Evolutionary conservation across 768 basidiomycete species (phyloP).

Genomic region (Candolleomyces eurysporus): DNA sequence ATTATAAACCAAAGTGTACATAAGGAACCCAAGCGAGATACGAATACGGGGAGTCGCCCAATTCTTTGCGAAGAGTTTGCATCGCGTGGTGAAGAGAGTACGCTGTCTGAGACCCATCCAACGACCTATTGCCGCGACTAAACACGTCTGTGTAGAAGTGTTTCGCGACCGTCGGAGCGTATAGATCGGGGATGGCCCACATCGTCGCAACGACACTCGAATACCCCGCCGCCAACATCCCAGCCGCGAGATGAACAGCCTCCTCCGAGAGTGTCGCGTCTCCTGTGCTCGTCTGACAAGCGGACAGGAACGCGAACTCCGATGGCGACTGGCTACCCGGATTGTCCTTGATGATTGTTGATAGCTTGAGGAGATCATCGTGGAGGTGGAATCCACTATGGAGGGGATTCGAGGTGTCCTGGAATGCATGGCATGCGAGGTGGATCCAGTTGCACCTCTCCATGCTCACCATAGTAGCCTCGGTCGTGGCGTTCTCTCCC

Average conservation of each 20-base stretch:
- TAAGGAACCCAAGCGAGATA: slow-evolving; percentile 11
- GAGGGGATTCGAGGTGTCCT: slow-evolving; percentile 5
- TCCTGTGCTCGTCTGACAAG: slow-evolving; percentile 18
- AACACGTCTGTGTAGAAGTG: slow-evolving; percentile 9
- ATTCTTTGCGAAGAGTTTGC: not conserved
- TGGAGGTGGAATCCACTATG: slow-evolving; percentile 14
- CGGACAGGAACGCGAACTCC: slow-evolving; percentile 16
- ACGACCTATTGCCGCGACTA: no score
- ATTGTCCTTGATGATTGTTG: slow-evolving; percentile 10
- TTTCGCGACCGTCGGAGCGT: slow-evolving; percentile 12
- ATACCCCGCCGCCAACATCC: slow-evolving; percentile 19
- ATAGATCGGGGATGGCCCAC: slow-evolving; percentile 17
- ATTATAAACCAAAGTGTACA: slow-evolving; percentile 5
- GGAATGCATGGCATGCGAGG: slow-evolving; percentile 16
- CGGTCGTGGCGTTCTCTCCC: not conserved
- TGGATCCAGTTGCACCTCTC: slow-evolving; percentile 13
- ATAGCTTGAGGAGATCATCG: slow-evolving; percentile 7
- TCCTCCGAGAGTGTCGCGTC: slow-evolving; percentile 14
- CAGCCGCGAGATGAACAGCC: slow-evolving; percentile 18
- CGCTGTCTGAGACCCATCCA: slow-evolving; percentile 1
- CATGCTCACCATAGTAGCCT: not conserved
- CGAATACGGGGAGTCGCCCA: not conserved
- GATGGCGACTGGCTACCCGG: not conserved
- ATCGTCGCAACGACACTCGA: slow-evolving; percentile 16
- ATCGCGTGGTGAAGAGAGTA: slow-evolving; percentile 10